phyloP scores from a whole-genome alignment of 108 stramenopile species.

The Skeletonema tropicum region DNA sequence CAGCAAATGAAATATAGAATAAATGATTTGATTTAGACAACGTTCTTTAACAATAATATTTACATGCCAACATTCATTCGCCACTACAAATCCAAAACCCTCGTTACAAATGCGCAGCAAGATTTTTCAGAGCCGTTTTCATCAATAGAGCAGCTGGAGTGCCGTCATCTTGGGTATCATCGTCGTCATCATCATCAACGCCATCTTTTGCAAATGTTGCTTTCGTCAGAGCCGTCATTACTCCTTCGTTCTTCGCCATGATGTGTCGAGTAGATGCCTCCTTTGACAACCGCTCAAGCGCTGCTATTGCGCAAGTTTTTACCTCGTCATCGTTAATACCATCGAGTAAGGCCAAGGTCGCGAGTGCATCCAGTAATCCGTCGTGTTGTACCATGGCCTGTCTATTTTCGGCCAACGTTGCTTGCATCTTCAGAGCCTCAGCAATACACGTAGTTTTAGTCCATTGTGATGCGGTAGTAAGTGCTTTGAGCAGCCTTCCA shows the following conservation, averaged over 20 bases:
- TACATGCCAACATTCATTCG: background rate
- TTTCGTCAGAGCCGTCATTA: conserved; percentile 50
- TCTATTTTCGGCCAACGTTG: conserved; percentile 40
- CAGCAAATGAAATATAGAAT: background rate
- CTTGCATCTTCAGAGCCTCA: conserved; percentile 48
- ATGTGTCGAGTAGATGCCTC: conserved; percentile 34
- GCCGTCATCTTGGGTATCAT: conserved; percentile 1
- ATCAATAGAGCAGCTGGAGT: conserved; percentile 25
- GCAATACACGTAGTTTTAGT: conserved; percentile 51
- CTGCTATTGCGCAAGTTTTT: conserved; percentile 43
- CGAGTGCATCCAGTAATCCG: conserved; percentile 48
- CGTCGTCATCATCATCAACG: conserved; percentile 16
- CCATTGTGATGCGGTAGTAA: conserved; percentile 49
- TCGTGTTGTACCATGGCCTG: conserved; percentile 41
- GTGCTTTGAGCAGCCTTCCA: conserved; percentile 26
- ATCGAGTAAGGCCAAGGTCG: conserved; percentile 37
- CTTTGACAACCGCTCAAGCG: conserved; percentile 39
- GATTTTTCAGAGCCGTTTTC: conserved; percentile 50
- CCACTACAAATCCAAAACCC: background rate
- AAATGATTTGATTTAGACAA: background rate
- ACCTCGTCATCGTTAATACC: conserved; percentile 49
- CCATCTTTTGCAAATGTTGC: conserved; percentile 40
- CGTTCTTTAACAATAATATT: background rate
- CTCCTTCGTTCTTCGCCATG: conserved; percentile 44
- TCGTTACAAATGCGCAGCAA: conserved; percentile 3